A percentile compares a stretch with the other conserved stretches of the same genome.
Conservation (phyloP, 2,329 filamentous ascomycete species). For the Scedosporium minutisporum region DNA sequence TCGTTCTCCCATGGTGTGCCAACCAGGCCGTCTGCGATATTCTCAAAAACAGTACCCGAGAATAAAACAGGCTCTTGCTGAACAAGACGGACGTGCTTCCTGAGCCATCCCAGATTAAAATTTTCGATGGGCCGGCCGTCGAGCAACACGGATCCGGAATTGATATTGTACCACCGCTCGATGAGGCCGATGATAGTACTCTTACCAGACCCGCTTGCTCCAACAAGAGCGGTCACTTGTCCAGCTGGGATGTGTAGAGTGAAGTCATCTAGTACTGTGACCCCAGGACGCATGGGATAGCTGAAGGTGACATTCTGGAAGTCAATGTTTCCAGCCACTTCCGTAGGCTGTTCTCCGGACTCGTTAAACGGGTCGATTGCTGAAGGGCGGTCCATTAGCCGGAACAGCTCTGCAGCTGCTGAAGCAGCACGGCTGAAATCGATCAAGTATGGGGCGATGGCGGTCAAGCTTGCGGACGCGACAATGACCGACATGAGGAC, state of each 20-base stretch:
- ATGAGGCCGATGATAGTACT: conserved; percentile 47
- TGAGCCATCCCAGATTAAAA: conserved; percentile 41
- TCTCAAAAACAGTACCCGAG: conserved; percentile 40
- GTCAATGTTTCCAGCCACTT: conserved; percentile 32
- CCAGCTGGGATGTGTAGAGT: conserved; percentile 32
- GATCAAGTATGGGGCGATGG: conserved; percentile 34
- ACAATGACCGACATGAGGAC: conserved; percentile 38
- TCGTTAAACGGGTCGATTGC: conserved; percentile 31
- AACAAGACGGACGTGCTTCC: conserved; percentile 42
- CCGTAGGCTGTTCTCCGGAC: conserved; percentile 19
- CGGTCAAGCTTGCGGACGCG: conserved; percentile 32
- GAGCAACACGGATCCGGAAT: conserved; percentile 32
- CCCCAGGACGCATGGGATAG: conserved; percentile 46
- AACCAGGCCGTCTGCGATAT: conserved; percentile 37
- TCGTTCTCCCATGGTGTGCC: conserved; percentile 25
- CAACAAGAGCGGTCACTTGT: conserved; percentile 45
- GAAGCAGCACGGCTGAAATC: conserved; percentile 35
- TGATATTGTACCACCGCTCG: conserved; percentile 49
- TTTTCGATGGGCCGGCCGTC: conserved; percentile 31
- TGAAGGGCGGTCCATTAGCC: conserved; percentile 34
- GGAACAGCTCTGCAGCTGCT: conserved; percentile 36
- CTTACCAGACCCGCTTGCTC: conserved; percentile 48
- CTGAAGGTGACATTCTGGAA: conserved; percentile 39
- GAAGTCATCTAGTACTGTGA: conserved; percentile 32
- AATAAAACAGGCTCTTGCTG: conserved; percentile 31